Conservation (phyloP, 2,329 filamentous ascomycete genomes). For the Sclerotinia glacialis region DNA sequence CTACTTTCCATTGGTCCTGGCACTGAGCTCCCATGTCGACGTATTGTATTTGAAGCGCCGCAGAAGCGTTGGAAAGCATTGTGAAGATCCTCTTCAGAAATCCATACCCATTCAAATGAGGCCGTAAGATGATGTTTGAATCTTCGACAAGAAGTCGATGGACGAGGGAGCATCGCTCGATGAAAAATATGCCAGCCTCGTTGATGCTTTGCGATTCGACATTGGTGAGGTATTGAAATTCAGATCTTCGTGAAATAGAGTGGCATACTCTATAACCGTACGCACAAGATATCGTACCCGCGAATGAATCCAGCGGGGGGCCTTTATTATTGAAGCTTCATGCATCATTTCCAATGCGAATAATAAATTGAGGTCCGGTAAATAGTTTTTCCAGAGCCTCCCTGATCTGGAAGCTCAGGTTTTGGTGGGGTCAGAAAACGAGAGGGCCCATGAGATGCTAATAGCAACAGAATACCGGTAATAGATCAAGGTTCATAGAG, state of each 20-base stretch:
- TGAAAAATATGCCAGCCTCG: conserved; percentile 22
- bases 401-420: neutral
- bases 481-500: conserved; percentile 10
- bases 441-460: neutral
- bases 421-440: conserved; percentile 12
- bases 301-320: neutral
- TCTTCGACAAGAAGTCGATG: conserved; percentile 50
- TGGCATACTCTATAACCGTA: conserved; percentile 6
- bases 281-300: neutral
- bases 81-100: conserved; percentile 55
- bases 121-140: conserved; percentile 44
- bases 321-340: neutral
- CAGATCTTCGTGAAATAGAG: neutral
- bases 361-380: neutral
- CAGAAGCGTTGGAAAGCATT: conserved; percentile 50
- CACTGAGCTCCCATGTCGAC: conserved; percentile 40
- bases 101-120: conserved; percentile 52
- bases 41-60: conserved; percentile 35
- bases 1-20: conserved; percentile 40
- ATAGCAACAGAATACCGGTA: neutral
- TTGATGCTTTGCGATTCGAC: conserved; percentile 17
- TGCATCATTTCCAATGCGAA: neutral
- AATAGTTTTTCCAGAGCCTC: conserved; percentile 15
- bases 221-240: conserved; percentile 18
- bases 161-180: conserved; percentile 47